phyloP scores from a whole-genome alignment of 805 yeast species.

The Ascoidea tarda region DNA sequence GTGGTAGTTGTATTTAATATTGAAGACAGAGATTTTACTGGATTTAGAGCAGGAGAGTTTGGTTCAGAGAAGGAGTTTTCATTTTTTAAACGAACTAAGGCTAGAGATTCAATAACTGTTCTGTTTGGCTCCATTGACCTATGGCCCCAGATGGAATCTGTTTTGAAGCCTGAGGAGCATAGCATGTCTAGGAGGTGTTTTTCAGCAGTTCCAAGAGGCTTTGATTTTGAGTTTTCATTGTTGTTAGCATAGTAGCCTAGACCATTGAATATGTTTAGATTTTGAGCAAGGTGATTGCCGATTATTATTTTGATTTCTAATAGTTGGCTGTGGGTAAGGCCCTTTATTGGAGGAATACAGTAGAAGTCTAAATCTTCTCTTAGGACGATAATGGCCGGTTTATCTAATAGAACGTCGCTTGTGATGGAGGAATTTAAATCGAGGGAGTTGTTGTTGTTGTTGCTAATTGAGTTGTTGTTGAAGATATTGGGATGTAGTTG shows the following conservation, averaged over 20 bases:
- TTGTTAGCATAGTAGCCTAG: constrained; percentile 36
- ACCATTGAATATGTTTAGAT: constrained; percentile 63
- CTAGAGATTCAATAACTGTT: constrained; percentile 76
- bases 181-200: constrained; percentile 91
- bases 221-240: constrained; percentile 15
- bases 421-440: constrained; percentile 3
- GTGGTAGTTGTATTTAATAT: too few relatives aligned
- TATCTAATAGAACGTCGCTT: constrained; percentile 43
- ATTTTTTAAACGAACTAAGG: constrained; percentile 45
- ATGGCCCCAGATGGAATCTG: constrained; percentile 70
- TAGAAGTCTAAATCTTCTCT: constrained; percentile 92
- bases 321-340: constrained; percentile 44
- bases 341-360: constrained; percentile 64
- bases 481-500: constrained; percentile 23
- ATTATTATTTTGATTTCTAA: constrained; percentile 57
- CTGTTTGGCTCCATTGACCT: constrained; percentile 78
- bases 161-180: constrained; percentile 71
- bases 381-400: constrained; percentile 83
- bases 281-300: constrained; percentile 47
- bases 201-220: constrained; percentile 74
- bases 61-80: constrained; percentile 15
- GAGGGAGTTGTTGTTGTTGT: constrained; percentile 2
- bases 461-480: constrained; percentile 3
- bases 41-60: constrained; percentile 27
- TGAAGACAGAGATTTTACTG: constrained; percentile 25